Evolutionary conservation across 768 basidiomycete genomes (phyloP).

Genomic region (Amylocystis lapponica): DNA sequence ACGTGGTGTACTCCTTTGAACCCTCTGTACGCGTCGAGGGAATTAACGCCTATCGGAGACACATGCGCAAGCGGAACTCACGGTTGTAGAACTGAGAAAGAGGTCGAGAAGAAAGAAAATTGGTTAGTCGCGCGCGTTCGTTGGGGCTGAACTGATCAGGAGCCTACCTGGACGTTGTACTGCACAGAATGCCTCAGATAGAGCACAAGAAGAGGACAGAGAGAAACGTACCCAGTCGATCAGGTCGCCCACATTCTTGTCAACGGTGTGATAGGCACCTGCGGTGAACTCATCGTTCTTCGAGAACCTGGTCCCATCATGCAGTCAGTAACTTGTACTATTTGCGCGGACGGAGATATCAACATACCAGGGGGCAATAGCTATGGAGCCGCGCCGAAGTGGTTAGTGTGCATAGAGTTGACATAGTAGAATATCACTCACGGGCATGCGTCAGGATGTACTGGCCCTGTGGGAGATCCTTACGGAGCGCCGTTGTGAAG

Average conservation of each 20-base stretch:
- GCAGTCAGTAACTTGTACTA: not conserved
- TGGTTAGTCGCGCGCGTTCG: too few species aligned
- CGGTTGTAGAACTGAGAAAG: constrained; percentile 40
- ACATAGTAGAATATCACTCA: constrained; percentile 16
- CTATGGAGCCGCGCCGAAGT: constrained; percentile 6
- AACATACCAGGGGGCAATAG: constrained; percentile 44
- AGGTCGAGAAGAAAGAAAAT: not conserved
- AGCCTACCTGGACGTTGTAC: constrained; percentile 22
- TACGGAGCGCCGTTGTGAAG: constrained; percentile 45
- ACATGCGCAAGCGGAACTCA: constrained; percentile 8
- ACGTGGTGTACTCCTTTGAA: constrained; percentile 32
- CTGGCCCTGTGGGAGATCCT: constrained; percentile 38
- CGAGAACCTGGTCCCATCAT: constrained; percentile 25
- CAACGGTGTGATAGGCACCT: constrained; percentile 53
- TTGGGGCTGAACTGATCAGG: too few species aligned
- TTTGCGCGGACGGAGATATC: constrained; percentile 17
- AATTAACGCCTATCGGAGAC: not conserved
- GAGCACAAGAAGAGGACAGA: not conserved
- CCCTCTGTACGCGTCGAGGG: constrained; percentile 25
- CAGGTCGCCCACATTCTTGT: constrained; percentile 43
- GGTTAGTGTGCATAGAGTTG: constrained; percentile 3
- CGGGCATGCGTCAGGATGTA: constrained; percentile 55
- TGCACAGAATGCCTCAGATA: constrained; percentile 1
- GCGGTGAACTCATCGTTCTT: constrained; percentile 16
- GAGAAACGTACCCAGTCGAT: constrained; percentile 51